These are phyloP conservation scores for Yamadazyma membranifaciens DNA, from an alignment of 1,139 yeast species.

Conservation along the genomic window DNA sequence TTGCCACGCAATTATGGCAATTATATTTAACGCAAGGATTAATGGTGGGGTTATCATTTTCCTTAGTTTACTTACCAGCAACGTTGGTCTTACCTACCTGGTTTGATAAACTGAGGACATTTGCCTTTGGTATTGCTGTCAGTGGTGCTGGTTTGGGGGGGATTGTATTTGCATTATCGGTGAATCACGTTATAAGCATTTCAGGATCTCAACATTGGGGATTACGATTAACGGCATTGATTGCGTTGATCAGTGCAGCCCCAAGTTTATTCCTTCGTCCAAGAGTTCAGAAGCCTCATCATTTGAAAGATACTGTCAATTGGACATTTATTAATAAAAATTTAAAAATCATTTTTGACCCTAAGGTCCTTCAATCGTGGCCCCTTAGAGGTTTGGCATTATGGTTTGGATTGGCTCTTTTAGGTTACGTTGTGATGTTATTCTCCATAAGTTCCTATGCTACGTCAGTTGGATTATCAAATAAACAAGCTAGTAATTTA, in stretches of 20 bases:
- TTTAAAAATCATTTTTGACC: constrained; percentile 26
- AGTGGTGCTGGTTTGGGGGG: constrained; percentile 72
- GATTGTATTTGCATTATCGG: constrained; percentile 48
- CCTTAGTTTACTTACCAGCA: constrained; percentile 60
- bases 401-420: constrained; percentile 57
- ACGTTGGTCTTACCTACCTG: constrained; percentile 59
- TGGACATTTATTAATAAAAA: constrained; percentile 19
- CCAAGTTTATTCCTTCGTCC: constrained; percentile 41
- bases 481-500: constrained; percentile 54
- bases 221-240: constrained; percentile 49
- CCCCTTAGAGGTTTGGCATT: constrained; percentile 44
- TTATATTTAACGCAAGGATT: constrained; percentile 71
- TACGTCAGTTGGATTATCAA: constrained; percentile 54
- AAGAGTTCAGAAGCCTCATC: constrained; percentile 35
- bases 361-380: constrained; percentile 27
- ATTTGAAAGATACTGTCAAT: constrained; percentile 21
- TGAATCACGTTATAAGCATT: constrained; percentile 44
- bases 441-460: constrained; percentile 65
- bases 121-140: constrained; percentile 60
- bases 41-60: constrained; percentile 59
- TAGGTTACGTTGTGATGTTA: constrained; percentile 59
- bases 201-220: constrained; percentile 69
- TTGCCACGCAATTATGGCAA: constrained; percentile 60
- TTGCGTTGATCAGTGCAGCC: constrained; percentile 31
- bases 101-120: constrained; percentile 57